Evolutionary conservation across 2,329 filamentous ascomycete species (phyloP).

Genomic region (Aureobasidium sp.): DNA sequence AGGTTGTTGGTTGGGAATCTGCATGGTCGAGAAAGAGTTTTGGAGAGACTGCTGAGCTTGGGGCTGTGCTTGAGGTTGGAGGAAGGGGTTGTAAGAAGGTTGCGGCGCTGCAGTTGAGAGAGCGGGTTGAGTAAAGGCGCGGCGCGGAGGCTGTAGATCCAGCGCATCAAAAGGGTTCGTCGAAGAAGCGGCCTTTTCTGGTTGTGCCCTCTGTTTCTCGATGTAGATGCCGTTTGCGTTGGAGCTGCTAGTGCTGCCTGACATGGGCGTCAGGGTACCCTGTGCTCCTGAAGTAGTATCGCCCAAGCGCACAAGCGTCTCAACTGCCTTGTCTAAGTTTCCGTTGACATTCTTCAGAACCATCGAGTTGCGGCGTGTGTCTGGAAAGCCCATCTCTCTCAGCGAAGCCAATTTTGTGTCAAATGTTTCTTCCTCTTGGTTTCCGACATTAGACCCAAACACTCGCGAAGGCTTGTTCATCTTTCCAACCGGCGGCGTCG

Average conservation of each 20-base stretch:
- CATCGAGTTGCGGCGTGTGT: constrained; percentile 71
- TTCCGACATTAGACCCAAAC: constrained; percentile 60
- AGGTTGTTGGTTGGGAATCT: constrained; percentile 42
- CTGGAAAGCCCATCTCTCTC: constrained; percentile 84
- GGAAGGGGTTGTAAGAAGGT: constrained; percentile 61
- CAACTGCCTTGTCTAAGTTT: constrained; percentile 77
- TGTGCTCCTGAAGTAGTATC: constrained; percentile 49
- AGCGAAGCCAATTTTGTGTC: constrained; percentile 71
- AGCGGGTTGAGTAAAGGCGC: constrained; percentile 22
- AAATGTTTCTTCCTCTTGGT: constrained; percentile 45
- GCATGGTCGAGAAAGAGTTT: constrained; percentile 59
- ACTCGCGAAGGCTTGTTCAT: constrained; percentile 56
- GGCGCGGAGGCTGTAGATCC: constrained; percentile 32
- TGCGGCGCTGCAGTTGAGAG: constrained; percentile 19
- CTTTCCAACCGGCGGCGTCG: constrained; percentile 22
- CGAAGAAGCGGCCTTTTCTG: constrained; percentile 19
- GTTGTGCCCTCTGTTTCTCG: constrained; percentile 30
- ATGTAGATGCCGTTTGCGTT: constrained; percentile 37
- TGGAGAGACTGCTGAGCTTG: constrained; percentile 24
- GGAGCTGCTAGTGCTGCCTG: constrained; percentile 35
- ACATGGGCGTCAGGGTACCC: constrained; percentile 29
- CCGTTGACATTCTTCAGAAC: constrained; percentile 77
- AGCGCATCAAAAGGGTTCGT: constrained; percentile 39
- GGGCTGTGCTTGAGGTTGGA: constrained; percentile 28
- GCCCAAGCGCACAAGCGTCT: constrained; percentile 73